A percentile compares a stretch with the other conserved stretches of the same genome.
Evolutionary conservation across 1,284 basidiomycete species (phyloP).

Genomic region (Inonotus hispidus): DNA sequence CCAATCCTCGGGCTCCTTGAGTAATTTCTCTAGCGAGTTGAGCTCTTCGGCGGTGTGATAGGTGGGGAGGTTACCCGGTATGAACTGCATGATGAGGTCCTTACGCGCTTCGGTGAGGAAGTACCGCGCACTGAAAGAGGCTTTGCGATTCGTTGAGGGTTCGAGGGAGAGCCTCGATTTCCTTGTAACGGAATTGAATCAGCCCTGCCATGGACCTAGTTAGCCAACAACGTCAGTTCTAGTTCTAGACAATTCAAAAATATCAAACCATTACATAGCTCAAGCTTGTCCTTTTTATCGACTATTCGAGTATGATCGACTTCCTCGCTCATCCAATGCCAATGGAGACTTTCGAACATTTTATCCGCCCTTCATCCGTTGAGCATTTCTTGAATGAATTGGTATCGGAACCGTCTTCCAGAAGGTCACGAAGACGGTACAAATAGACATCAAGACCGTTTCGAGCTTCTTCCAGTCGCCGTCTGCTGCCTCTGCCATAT

Average conservation of each 20-base stretch:
- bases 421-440: slow-evolving; percentile 83
- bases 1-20: slow-evolving; percentile 79
- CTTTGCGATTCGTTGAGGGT: slow-evolving; percentile 74
- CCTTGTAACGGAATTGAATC: slow-evolving; percentile 80
- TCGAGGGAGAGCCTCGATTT: slow-evolving; percentile 72
- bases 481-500: slow-evolving; percentile 76
- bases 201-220: slow-evolving; percentile 76
- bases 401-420: slow-evolving; percentile 59
- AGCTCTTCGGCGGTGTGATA: slow-evolving; percentile 84
- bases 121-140: slow-evolving; percentile 70
- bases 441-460: slow-evolving; percentile 92
- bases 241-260: neutral
- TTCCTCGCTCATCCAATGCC: slow-evolving; percentile 87
- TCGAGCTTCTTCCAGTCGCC: slow-evolving; percentile 81
- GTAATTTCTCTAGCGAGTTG: slow-evolving; percentile 62
- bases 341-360: slow-evolving; percentile 62
- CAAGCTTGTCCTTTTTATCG: slow-evolving; percentile 70
- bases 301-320: slow-evolving; percentile 78
- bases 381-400: slow-evolving; percentile 80
- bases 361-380: slow-evolving; percentile 67
- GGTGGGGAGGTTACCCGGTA: slow-evolving; percentile 48
- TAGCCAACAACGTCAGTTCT: slow-evolving; percentile 1
- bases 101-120: slow-evolving; percentile 78
- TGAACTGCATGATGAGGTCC: slow-evolving; percentile 61
- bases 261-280: slow-evolving; percentile 49